Conservation (phyloP, 2,329 filamentous ascomycete species). For the Apiospora kogelbergensis region DNA sequence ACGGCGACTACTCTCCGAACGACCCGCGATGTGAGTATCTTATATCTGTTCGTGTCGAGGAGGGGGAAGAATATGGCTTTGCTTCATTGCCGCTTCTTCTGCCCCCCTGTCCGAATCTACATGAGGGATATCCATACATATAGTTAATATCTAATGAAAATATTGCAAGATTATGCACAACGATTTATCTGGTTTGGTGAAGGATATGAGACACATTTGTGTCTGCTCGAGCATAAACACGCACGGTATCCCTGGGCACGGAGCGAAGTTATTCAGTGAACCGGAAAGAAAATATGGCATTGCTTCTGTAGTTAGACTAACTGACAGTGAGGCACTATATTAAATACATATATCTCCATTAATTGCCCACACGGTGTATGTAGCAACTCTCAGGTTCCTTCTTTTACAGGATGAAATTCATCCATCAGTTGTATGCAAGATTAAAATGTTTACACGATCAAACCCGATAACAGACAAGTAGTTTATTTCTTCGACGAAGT, state of each 20-base stretch:
- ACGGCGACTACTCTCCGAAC: neutral
- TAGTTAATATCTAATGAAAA: constrained; percentile 8
- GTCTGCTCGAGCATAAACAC: neutral
- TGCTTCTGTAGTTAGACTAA: neutral
- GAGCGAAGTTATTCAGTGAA: neutral
- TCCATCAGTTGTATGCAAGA: no score
- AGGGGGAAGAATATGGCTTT: neutral
- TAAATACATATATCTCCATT: neutral
- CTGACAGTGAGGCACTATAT: neutral
- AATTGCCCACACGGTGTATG: neutral
- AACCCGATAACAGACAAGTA: neutral
- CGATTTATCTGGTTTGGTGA: neutral
- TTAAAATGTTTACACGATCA: neutral
- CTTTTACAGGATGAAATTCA: neutral
- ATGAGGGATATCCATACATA: neutral
- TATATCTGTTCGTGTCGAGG: neutral
- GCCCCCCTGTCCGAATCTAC: neutral
- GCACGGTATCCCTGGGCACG: neutral
- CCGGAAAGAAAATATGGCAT: neutral
- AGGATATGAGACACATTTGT: neutral
- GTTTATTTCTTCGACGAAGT: neutral
- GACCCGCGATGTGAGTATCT: neutral
- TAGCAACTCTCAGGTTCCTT: neutral
- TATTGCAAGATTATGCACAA: neutral
- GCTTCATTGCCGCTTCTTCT: neutral